A percentile compares a stretch with the other conserved stretches of the same genome.
phyloP scores from a whole-genome alignment of 169 alveolate genomes.

The Eimeria acervulina region DNA sequence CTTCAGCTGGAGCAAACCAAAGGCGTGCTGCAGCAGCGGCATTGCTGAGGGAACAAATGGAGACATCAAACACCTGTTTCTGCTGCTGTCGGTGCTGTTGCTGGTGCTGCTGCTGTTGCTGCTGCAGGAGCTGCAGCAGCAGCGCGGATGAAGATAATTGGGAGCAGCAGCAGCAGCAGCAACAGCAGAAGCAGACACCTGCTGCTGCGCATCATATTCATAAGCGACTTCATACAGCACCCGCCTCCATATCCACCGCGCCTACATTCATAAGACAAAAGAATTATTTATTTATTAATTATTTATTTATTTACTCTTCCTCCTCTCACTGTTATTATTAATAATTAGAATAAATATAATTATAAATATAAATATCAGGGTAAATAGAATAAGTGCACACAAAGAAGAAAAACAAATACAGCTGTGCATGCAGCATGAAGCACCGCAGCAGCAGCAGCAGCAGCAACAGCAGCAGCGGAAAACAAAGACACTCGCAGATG shows the following conservation, averaged over 20 bases:
- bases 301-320: no score
- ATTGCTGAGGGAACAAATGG: slow-evolving; percentile 38
- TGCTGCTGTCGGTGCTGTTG: neutral
- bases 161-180: slow-evolving; percentile 74
- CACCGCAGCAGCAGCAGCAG: neutral
- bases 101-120: neutral
- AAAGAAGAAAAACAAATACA: neutral
- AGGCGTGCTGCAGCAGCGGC: slow-evolving; percentile 71
- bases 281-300: no score
- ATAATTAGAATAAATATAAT: no score
- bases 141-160: neutral
- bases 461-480: neutral
- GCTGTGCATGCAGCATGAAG: neutral
- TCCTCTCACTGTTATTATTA: no score
- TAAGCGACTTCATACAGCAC: slow-evolving; percentile 27
- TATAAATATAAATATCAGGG: no score
- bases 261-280: neutral
- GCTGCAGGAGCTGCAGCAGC: slow-evolving; percentile 40
- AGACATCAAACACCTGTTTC: neutral
- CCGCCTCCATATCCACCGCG: slow-evolving; percentile 12
- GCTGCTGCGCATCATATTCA: slow-evolving; percentile 20
- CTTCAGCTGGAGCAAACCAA: slow-evolving; percentile 42
- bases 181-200: neutral
- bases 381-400: neutral
- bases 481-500: no score